Evolutionary conservation across 2,329 filamentous ascomycete genomes (phyloP).

Genomic region (Sarocladiaceae sp.): DNA sequence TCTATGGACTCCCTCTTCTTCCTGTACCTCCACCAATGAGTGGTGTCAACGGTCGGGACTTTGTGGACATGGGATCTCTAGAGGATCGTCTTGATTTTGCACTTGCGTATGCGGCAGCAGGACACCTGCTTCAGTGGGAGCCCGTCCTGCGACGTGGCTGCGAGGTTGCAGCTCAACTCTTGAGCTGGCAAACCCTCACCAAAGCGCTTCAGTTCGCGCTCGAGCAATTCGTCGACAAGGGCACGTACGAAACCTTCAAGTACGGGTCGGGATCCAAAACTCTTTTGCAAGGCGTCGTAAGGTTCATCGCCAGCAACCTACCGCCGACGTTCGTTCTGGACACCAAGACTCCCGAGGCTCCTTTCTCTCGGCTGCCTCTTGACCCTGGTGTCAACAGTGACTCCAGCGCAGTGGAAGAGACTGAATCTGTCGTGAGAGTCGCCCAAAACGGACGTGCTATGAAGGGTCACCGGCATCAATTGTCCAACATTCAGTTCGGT

Average conservation of each 20-base stretch:
- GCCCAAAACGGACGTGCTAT: constrained; percentile 27
- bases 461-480: constrained; percentile 37
- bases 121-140: constrained; percentile 49
- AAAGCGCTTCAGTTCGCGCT: constrained; percentile 54
- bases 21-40: constrained; percentile 23
- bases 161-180: constrained; percentile 49
- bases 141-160: constrained; percentile 52
- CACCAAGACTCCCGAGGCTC: constrained; percentile 28
- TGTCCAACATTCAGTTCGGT: constrained; percentile 65
- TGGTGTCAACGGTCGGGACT: constrained; percentile 20
- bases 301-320: constrained; percentile 55
- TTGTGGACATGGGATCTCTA: constrained; percentile 31
- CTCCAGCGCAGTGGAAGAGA: constrained; percentile 10
- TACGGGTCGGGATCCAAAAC: constrained; percentile 45
- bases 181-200: constrained; percentile 59
- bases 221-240: constrained; percentile 27
- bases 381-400: constrained; percentile 14
- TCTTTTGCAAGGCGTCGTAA: constrained; percentile 49
- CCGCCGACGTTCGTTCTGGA: constrained; percentile 56
- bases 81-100: constrained; percentile 45
- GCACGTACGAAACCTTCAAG: constrained; percentile 38
- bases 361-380: constrained; percentile 34
- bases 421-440: constrained; percentile 25
- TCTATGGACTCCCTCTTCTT: constrained; percentile 50
- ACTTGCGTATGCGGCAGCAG: constrained; percentile 60